phyloP scores from a whole-genome alignment of 768 basidiomycete species.

The Leucocoprinus birnbaumii region DNA sequence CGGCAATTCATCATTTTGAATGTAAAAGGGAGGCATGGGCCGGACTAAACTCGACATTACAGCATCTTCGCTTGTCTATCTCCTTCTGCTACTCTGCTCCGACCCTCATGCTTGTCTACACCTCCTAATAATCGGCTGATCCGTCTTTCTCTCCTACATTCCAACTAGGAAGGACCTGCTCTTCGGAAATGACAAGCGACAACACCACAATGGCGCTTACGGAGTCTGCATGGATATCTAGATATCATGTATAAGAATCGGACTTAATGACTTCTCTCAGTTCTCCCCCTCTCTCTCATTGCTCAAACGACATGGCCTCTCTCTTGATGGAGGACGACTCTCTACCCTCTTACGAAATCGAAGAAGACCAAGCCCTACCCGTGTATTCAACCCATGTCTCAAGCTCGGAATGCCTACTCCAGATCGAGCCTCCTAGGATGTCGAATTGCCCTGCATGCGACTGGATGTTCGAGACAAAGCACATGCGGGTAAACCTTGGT shows the following conservation, averaged over 20 bases:
- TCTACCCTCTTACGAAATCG: constrained; percentile 17
- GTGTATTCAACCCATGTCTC: constrained; percentile 25
- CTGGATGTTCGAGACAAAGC: constrained; percentile 35
- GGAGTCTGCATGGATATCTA: constrained; percentile 1
- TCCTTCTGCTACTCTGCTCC: constrained; percentile 1
- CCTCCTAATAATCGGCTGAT: constrained; percentile 1
- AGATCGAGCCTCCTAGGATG: constrained; percentile 22
- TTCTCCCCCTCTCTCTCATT: neutral
- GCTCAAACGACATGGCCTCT: constrained; percentile 1
- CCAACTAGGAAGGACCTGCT: neutral
- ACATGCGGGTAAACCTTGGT: constrained; percentile 38
- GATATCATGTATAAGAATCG: neutral
- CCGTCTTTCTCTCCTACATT: constrained; percentile 1
- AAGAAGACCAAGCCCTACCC: constrained; percentile 16
- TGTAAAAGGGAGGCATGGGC: too few species aligned
- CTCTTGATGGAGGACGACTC: constrained; percentile 6
- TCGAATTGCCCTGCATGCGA: constrained; percentile 26
- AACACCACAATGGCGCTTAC: neutral
- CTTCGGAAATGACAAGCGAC: neutral
- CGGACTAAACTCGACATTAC: neutral
- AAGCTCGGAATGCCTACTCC: constrained; percentile 32
- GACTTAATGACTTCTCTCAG: too few species aligned
- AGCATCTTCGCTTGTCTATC: neutral
- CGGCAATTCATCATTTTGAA: too few species aligned
- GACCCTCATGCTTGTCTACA: neutral